Base-by-base conservation (phyloP, 208 protist genomes). In the Naegleria lovaniensis region DNA sequence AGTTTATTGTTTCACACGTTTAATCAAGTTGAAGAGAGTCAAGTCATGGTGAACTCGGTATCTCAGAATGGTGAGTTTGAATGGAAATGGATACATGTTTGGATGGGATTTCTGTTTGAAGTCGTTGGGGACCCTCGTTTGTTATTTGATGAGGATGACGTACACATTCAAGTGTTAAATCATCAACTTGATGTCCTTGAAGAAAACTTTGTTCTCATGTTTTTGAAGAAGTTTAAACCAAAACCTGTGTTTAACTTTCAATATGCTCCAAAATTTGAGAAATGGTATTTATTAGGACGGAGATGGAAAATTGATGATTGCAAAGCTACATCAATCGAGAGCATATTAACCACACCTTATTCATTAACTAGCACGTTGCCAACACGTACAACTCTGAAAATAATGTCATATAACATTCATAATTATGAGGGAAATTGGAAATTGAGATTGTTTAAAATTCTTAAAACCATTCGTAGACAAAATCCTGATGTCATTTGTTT, bases 401-500 rank as follows among this genome's bases (percentile, higher is more conserved):
- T 87, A 2, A 87, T 87, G 83, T 51, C 39, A 5, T 51, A 51
- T 9, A 87, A 87, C 29, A 87, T 87, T 87, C 83, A 87, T 16
- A 87, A 87, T n/a, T 87, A 40, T 87, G 15, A 51, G 6, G 40
- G 40, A 38, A 87, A 38, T 51, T 87, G 83, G 83, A 87, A 25
- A 25, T 36, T 48, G 39, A 87, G 83, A 87, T 40, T 40, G 5
- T 51, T 29, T 0, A 87, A 40, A 38, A 87, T 87, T 19, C 40
- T 22, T 16, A 52, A 41, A 51, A 48, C 29, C 29, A 51, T 87
- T 36, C 16, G 29, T 29, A 41, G 41, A 9, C 16, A 41, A 16
- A 16, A 87, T 25, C 40, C 83, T 48, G 83, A 87, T 52, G 83
- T 87, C 19, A 51, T 87, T 87, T 22, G 83, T 51, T 51, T 87